Base-by-base conservation (phyloP, 75 land plant genomes). In the Picea sitchensis region DNA sequence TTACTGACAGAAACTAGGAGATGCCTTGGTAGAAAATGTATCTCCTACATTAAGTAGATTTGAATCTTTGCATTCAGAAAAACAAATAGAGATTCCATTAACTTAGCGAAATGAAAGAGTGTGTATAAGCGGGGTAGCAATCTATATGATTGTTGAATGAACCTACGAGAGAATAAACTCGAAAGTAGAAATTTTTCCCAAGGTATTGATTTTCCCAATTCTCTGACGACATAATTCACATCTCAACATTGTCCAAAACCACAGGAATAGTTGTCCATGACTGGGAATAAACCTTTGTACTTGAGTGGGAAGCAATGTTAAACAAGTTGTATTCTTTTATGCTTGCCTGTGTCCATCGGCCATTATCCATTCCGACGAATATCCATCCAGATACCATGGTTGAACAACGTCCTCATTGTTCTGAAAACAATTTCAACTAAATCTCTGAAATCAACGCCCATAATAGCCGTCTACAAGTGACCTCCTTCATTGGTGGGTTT, bases 341-440 rank as follows among this genome's bases (percentile, higher is more conserved):
- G 64, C 90, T 90, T 26, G 86, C 90, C 13, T 82, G 58, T 21
- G 85, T 85, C 98, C 98, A 93, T 26, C 83, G 83, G 9, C 98
- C 98, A n/a, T 94, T 94, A 78, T 92, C 98, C 92, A 93, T 90
- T 51, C 97, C 89, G 76, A 92, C 8, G 92, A 80, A 68, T 90
- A 96, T 36, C 98, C 98, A 83, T 91, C 89, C 15, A 95, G 78
- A 69, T 95, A 96, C 96, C 96, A 95, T 14, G 91, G 85, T 89
- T 95, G 96, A 51, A 95, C 85, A 31, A 79, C 59, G 75, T 84
- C 67, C 80, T 95, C 98, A 61, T 77, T 75, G 61, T 95, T 95
- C 79, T 93, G 79, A 95, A 95, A 30, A 95, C 87, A 38, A 95
- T 87, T 84, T 95, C 98, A 18, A 92, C 73, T 44, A 80, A 96